Conservation (phyloP, 2,329 filamentous ascomycete species). For the Cryphonectria parasitica region DNA sequence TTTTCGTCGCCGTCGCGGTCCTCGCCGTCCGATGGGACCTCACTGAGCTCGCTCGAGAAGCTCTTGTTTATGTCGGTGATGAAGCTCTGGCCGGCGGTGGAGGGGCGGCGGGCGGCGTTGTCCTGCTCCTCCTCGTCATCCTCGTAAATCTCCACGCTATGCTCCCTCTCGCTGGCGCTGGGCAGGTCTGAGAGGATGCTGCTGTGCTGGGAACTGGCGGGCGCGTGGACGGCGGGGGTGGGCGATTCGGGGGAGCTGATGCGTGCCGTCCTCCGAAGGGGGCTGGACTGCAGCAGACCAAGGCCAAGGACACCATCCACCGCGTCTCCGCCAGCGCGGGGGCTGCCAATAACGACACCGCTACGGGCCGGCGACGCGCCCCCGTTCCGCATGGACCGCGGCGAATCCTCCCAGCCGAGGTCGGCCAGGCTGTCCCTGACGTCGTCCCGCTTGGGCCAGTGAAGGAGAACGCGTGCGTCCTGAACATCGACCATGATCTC, state of each 20-base stretch:
- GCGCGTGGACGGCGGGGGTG: conserved; percentile 50
- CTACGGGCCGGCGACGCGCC: conserved; percentile 32
- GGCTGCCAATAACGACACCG: conserved; percentile 4
- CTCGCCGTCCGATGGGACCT: conserved; percentile 51
- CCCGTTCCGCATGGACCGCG: conserved; percentile 44
- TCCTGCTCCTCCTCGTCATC: conserved; percentile 56
- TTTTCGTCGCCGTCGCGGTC: conserved; percentile 62
- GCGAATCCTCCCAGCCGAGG: conserved; percentile 72
- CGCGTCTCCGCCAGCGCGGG: conserved; percentile 41
- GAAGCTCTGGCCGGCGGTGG: conserved; percentile 52
- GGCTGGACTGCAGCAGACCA: conserved; percentile 61
- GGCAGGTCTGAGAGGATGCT: conserved; percentile 46
- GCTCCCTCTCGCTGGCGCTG: conserved; percentile 34
- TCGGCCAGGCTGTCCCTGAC: conserved; percentile 60
- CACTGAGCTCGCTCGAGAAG: conserved; percentile 62
- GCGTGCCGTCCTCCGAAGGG: conserved; percentile 58
- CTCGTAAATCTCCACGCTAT: conserved; percentile 70
- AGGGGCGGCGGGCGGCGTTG: conserved; percentile 50
- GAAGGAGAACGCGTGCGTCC: conserved; percentile 84
- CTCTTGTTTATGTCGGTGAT: conserved; percentile 55
- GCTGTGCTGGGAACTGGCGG: conserved; percentile 35
- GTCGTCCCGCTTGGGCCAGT: conserved; percentile 74
- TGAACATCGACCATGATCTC: conserved; percentile 97
- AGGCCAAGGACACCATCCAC: conserved; percentile 32
- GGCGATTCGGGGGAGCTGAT: conserved; percentile 78